Conservation (phyloP, 208 protist genomes). For the Trypanosoma boissoni region DNA sequence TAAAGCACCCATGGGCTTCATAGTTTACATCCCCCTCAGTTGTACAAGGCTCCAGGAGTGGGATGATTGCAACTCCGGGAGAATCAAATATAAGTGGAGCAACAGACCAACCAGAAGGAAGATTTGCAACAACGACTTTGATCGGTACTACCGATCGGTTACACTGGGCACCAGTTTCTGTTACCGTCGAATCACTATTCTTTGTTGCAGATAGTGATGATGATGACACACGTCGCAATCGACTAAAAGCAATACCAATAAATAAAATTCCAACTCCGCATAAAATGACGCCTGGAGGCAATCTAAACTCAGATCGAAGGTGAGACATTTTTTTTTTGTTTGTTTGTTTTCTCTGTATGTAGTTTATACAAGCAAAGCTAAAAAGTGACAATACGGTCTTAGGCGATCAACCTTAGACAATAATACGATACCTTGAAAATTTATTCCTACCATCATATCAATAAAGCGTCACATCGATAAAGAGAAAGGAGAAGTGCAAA, state of each 20-base stretch:
- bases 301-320: neutral
- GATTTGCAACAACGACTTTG: constrained; percentile 15
- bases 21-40: neutral
- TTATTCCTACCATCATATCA: too few species aligned
- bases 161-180: neutral
- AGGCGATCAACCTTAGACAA: too few species aligned
- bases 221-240: neutral
- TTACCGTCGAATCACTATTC: neutral
- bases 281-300: neutral
- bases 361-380: too few species aligned
- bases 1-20: constrained; percentile 7
- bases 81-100: constrained; percentile 48
- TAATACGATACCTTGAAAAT: too few species aligned
- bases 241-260: constrained; percentile 1
- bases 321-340: constrained; percentile 3
- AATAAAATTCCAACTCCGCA: constrained; percentile 2
- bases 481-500: neutral
- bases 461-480: too few species aligned
- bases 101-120: constrained; percentile 35
- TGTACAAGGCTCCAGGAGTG: constrained; percentile 21
- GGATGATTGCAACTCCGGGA: constrained; percentile 36
- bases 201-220: neutral
- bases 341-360: too few species aligned
- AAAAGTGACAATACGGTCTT: too few species aligned
- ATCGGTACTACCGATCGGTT: constrained; percentile 27